phyloP scores from a whole-genome alignment of 2,329 filamentous ascomycete genomes.

The Tricladium varicosporioides region DNA sequence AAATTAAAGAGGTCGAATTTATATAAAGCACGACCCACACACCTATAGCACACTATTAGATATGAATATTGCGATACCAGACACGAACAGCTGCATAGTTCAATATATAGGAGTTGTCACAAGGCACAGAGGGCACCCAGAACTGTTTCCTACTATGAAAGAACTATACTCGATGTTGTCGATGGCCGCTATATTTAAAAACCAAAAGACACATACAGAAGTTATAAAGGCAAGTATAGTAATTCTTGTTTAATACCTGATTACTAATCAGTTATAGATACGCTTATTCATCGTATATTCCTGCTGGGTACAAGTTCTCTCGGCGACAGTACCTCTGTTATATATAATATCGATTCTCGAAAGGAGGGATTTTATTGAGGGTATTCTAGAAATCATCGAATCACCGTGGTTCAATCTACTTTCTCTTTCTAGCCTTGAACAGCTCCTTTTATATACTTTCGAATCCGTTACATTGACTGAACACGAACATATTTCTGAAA shows the following conservation, averaged over 20 bases:
- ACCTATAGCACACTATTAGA: neutral
- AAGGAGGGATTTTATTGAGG: neutral
- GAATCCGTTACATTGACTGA: neutral
- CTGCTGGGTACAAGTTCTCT: neutral
- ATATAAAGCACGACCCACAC: neutral
- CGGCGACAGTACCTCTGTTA: neutral
- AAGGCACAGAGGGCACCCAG: neutral
- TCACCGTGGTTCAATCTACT: conserved; percentile 1
- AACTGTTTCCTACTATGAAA: neutral
- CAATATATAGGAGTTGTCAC: neutral
- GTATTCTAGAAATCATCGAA: conserved; percentile 1
- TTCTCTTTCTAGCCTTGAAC: neutral
- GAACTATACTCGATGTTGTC: conserved; percentile 1
- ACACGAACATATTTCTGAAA: conserved; percentile 1
- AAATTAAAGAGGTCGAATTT: neutral
- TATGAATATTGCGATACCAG: neutral
- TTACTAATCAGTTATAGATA: neutral
- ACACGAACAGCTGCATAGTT: neutral
- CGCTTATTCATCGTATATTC: neutral
- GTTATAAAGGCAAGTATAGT: neutral
- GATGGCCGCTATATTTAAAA: neutral
- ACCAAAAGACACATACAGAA: neutral
- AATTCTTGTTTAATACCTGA: neutral
- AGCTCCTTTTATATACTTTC: neutral
- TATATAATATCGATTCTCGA: neutral